Base-by-base conservation (phyloP, 108 stramenopile species). In the Skeletonema marinoi region DNA sequence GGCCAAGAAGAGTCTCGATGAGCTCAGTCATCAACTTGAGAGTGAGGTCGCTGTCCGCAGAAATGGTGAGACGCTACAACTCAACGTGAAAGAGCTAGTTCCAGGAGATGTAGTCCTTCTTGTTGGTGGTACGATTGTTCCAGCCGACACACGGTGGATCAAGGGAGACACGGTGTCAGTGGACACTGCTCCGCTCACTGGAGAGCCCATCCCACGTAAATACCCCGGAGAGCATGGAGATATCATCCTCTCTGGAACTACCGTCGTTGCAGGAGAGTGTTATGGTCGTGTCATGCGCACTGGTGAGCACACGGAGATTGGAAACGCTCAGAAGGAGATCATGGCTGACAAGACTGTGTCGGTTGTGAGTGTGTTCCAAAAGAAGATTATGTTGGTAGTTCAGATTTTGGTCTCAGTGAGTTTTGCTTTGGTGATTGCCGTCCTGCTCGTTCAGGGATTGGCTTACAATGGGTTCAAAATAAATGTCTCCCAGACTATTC, bases 91-190 rank as follows among this genome's bases (percentile, higher is more conserved):
- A 17, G 80, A 86, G 4, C 65, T 95, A 33, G 92, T 96, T 1
- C 96, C 96, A 25, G 96, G 96, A 31, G 96, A 96, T 76, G 83
- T 93, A 25, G 68, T 92, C 60, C 61, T 92, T 9, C 68, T 95
- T 54, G 87, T 87, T 17, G 91, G 91, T 16, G 96, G 96, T 10
- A 81, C 82, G 51, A 77, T 88, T 29, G 83, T 94, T 38, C 92
- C 95, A 19, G 96, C 96, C 17, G 96, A 95, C 77, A 76, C 87
- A 4, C 65, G 87, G 44, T 91, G 86, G 87, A 48, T 92, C 29
- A 85, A 78, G 33, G 92, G 92, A 7, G 93, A 96, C 48, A 69
- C 39, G 4, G 77, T 94, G 39, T 59, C 56, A 32, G 75, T 95
- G 36, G 94, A 95, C 67, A 92, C 91, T 39, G 90, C 94, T 14